Evolutionary conservation across 2,329 filamentous ascomycete species (phyloP).

Genomic region (Aspergillus sp.): DNA sequence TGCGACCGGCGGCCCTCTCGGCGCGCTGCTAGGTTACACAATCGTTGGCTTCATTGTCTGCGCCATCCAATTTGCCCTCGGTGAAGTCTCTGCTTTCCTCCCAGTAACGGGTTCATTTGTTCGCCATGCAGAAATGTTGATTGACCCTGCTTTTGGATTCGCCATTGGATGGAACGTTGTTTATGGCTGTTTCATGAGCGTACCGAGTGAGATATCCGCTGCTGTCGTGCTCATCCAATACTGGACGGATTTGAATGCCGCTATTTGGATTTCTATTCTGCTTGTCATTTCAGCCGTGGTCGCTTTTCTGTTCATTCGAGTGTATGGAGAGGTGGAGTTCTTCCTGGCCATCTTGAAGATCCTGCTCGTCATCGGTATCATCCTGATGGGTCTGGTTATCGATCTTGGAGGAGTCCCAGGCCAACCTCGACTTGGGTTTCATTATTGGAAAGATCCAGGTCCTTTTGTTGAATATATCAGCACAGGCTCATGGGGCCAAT

Average conservation of each 20-base stretch:
- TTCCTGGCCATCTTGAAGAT: slow-evolving; percentile 84
- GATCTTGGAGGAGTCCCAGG: slow-evolving; percentile 74
- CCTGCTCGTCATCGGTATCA: slow-evolving; percentile 75
- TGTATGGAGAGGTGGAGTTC: slow-evolving; percentile 87
- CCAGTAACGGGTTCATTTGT: slow-evolving; percentile 91
- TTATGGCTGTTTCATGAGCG: slow-evolving; percentile 76
- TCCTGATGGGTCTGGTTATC: slow-evolving; percentile 44
- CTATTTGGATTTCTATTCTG: slow-evolving; percentile 80
- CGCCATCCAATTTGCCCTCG: slow-evolving; percentile 85
- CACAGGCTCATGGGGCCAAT: no score
- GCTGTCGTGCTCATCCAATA: slow-evolving; percentile 79
- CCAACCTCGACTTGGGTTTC: slow-evolving; percentile 72
- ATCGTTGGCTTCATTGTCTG: slow-evolving; percentile 85
- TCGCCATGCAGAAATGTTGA: slow-evolving; percentile 85
- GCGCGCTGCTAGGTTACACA: slow-evolving; percentile 69
- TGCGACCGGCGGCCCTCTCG: slow-evolving; percentile 69
- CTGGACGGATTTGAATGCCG: slow-evolving; percentile 60
- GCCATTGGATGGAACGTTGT: slow-evolving; percentile 96
- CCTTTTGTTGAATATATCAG: slow-evolving; percentile 65
- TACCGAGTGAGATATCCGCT: slow-evolving; percentile 82
- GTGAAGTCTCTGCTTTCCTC: slow-evolving; percentile 85
- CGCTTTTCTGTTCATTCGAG: slow-evolving; percentile 83
- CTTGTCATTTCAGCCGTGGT: slow-evolving; percentile 69
- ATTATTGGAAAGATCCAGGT: slow-evolving; percentile 72
- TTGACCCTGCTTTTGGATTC: slow-evolving; percentile 92